phyloP scores from a whole-genome alignment of 129 eudicot species.

The Scalesia atractyloides region DNA sequence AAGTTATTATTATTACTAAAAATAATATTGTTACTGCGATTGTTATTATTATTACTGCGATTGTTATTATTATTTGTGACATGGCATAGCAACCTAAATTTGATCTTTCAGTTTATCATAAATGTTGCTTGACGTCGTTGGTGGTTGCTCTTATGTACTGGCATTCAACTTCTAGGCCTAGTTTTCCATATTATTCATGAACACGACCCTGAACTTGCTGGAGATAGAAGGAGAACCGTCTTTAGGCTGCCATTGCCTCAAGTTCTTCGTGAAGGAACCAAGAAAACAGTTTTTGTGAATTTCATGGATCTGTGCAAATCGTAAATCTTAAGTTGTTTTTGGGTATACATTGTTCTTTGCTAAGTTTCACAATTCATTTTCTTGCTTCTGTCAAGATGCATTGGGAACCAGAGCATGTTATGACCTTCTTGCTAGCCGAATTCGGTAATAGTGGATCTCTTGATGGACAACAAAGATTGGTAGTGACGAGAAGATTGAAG shows the following conservation, averaged over 20 bases:
- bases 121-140: not conserved
- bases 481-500: conserved; percentile 47
- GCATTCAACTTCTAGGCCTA: conserved; percentile 56
- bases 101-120: not conserved
- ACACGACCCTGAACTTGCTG: conserved; percentile 85
- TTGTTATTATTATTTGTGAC: too few relatives aligned
- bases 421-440: conserved; percentile 9
- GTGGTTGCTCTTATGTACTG: too few relatives aligned
- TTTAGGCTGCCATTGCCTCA: conserved; percentile 73
- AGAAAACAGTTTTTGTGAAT: conserved; percentile 82
- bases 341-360: too few relatives aligned
- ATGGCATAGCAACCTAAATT: too few relatives aligned
- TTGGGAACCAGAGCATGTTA: not conserved
- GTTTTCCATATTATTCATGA: conserved; percentile 77
- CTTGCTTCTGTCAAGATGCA: not conserved
- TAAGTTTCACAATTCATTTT: not conserved
- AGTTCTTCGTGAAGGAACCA: conserved; percentile 91
- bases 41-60: too few relatives aligned
- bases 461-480: conserved; percentile 22
- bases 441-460: not conserved
- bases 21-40: too few relatives aligned
- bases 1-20: too few relatives aligned
- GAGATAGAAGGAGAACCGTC: conserved; percentile 76
- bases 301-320: conserved; percentile 81
- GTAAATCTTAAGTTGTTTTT: conserved; percentile 32